phyloP scores from a whole-genome alignment of 2,329 filamentous ascomycete species.

The Fusarium sulawesiense region DNA sequence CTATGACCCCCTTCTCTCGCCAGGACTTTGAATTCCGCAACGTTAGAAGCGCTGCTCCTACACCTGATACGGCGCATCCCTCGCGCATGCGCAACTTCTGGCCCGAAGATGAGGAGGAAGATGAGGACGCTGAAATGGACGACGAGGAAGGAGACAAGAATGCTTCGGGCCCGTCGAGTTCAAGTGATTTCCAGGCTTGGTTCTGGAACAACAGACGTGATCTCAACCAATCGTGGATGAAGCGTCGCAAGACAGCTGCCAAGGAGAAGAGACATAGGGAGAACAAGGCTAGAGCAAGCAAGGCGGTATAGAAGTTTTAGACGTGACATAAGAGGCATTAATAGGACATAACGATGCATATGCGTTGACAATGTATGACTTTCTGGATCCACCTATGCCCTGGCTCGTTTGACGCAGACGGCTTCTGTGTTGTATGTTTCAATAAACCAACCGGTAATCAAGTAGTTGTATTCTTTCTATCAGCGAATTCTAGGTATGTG shows the following conservation, averaged over 20 bases:
- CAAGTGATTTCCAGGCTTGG: slow-evolving; percentile 71
- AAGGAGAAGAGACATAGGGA: slow-evolving; percentile 76
- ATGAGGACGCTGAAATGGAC: slow-evolving; percentile 50
- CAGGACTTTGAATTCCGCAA: slow-evolving; percentile 80
- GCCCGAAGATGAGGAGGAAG: slow-evolving; percentile 54
- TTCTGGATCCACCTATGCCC: background rate
- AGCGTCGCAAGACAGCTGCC: slow-evolving; percentile 68
- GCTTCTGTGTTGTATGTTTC: background rate
- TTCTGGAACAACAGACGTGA: slow-evolving; percentile 76
- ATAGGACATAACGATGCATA: slow-evolving; percentile 13
- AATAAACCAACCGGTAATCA: background rate
- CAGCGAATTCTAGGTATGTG: slow-evolving; percentile 11
- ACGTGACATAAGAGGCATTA: slow-evolving; percentile 6
- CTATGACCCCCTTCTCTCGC: slow-evolving; percentile 85
- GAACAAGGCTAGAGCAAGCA: slow-evolving; percentile 66
- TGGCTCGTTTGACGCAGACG: background rate
- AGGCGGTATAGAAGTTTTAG: slow-evolving; percentile 50
- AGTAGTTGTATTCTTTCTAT: background rate
- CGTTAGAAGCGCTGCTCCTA: slow-evolving; percentile 89
- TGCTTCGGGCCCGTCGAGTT: slow-evolving; percentile 40
- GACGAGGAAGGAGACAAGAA: slow-evolving; percentile 45
- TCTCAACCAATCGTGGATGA: slow-evolving; percentile 74
- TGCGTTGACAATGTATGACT: background rate
- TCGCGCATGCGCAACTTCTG: slow-evolving; percentile 71
- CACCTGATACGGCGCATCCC: slow-evolving; percentile 89